Evolutionary conservation across 768 basidiomycete species (phyloP).

Genomic region (Saitozyma podzolica): DNA sequence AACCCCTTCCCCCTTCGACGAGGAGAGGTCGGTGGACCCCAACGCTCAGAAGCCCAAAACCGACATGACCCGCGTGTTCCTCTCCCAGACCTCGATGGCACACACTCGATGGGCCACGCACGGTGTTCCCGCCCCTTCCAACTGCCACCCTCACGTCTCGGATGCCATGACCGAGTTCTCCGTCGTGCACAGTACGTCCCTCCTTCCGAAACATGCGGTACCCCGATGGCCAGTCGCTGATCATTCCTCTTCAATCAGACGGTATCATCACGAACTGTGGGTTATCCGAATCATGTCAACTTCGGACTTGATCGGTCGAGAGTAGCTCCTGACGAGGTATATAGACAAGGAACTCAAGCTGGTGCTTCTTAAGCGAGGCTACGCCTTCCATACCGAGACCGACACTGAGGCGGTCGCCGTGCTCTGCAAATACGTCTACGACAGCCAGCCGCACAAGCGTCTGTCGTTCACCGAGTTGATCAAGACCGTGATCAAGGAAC

Average conservation of each 20-base stretch:
- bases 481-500: conserved; percentile 94
- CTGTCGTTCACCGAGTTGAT: conserved; percentile 85
- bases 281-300: not conserved
- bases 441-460: conserved; percentile 82
- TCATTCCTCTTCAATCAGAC: conserved; percentile 51
- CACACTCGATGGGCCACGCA: conserved; percentile 99
- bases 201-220: not conserved
- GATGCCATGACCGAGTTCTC: conserved; percentile 78
- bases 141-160: conserved; percentile 93
- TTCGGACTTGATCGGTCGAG: not conserved
- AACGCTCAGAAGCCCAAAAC: conserved; percentile 56
- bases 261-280: conserved; percentile 94
- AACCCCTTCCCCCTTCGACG: conserved; percentile 29
- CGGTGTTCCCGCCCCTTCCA: conserved; percentile 78
- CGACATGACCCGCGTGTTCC: conserved; percentile 72
- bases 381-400: conserved; percentile 89
- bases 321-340: not conserved
- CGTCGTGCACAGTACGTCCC: conserved; percentile 72
- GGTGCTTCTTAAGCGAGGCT: conserved; percentile 93
- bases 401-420: conserved; percentile 98
- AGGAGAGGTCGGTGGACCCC: conserved; percentile 15
- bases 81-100: conserved; percentile 92
- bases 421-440: conserved; percentile 93
- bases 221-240: conserved; percentile 4
- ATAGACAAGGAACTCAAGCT: conserved; percentile 71